Conservation (phyloP, 2,329 filamentous ascomycete genomes). For the Fusarium pseudoanthophilum region DNA sequence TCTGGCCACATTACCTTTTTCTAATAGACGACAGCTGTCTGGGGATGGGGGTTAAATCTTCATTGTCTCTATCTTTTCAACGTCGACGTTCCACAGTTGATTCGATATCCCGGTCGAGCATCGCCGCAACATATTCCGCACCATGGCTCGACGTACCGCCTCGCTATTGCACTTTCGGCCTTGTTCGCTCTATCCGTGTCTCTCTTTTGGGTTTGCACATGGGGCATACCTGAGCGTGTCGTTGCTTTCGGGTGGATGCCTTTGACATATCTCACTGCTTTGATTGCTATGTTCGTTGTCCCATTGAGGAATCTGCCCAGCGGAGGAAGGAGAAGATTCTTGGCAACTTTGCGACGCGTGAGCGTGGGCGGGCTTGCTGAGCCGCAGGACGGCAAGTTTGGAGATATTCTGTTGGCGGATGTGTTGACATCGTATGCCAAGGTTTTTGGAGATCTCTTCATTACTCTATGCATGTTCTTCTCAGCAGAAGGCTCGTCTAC, state of each 20-base stretch:
- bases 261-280: conserved; percentile 80
- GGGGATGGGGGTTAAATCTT: conserved; percentile 94
- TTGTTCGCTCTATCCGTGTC: conserved; percentile 78
- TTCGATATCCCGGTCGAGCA: conserved; percentile 83
- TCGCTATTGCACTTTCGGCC: conserved; percentile 79
- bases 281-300: conserved; percentile 76
- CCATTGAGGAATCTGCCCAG: conserved; percentile 76
- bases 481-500: conserved; percentile 77
- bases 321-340: conserved; percentile 78
- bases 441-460: conserved; percentile 88
- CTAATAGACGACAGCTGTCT: conserved; percentile 72
- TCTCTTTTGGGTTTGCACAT: conserved; percentile 86
- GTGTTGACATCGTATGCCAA: conserved; percentile 95
- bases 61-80: conserved; percentile 83
- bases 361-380: conserved; percentile 87
- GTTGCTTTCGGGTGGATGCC: conserved; percentile 86
- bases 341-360: conserved; percentile 80
- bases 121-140: conserved; percentile 77
- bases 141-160: conserved; percentile 85
- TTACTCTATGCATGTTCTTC: conserved; percentile 92
- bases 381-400: conserved; percentile 90
- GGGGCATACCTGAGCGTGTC: conserved; percentile 74
- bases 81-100: conserved; percentile 88
- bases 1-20: not conserved
- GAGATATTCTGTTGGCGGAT: conserved; percentile 92